Evolutionary conservation across 805 yeast genomes (phyloP), one percentile per base, ranked within the genome.

Genomic region (Yamadazyma laniorum): DNA sequence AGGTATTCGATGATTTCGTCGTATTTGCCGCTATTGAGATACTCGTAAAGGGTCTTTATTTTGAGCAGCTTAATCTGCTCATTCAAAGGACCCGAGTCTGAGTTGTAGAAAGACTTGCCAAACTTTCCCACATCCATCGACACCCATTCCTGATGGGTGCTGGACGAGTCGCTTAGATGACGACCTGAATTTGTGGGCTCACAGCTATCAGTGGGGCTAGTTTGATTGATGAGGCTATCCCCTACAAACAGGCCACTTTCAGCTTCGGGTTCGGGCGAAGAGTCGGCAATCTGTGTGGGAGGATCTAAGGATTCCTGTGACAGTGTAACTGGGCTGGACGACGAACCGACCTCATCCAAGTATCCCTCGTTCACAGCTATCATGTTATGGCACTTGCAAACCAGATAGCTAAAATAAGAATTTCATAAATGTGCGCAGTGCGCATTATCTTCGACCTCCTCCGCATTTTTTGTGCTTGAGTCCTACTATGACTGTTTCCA

Each of bases 101-200:
- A 41, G 34, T 63, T 65, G 49, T 70, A 74, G 32, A 74, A 59
- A 12, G 79, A 72, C 38, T 61, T 63, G 7, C 75, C 74, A 37
- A 74, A 55, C 30, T 67, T 71, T 18, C 59, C 66, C 15, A 70
- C 50, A 35, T 72, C 77, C 73, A 75, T 72, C 28, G 72, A 65
- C 18, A 72, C 76, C 80, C 80, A 75, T 36, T 71, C 77, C n/a
- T 37, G 40, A 22, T 34, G 37, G 18, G 16, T 14, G 18, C 15
- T 15, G 17, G 17, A 13, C 9, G 23, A 21, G 23, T 21, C 23
- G 9, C 23, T 21, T 21, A 9, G 23, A 9, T 21, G 23, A 21
- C 23, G 23, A 9, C n/a, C n/a, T n/a, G n/a, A n/a, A n/a, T n/a
- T n/a, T n/a, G n/a, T n/a, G n/a, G n/a, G n/a, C n/a, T n/a, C n/a